Evolutionary conservation across 495 filamentous ascomycete species (phyloP), one percentile per base, ranked within the genome.

Genomic region (Amphirosellinia nigrospora): DNA sequence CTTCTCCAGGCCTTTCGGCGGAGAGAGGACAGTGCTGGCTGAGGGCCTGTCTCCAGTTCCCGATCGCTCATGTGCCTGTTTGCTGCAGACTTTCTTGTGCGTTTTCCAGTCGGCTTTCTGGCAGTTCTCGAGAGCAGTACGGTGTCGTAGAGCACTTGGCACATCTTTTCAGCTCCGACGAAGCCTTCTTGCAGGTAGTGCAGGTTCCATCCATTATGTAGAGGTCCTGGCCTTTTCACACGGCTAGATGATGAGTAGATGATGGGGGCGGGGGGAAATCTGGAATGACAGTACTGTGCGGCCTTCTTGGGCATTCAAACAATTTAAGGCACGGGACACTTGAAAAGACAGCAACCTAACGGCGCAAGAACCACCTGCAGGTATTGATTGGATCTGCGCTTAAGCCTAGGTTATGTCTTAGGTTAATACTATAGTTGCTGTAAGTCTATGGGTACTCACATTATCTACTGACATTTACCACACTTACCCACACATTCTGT

Each of bases 1-100:
- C 26, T 46, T 16, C 11, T 69, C 71, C 2, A 75, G 64, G 15
- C 68, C 73, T 64, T 43, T 70, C 3, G 50, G 48, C 34, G 58
- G 58, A 39, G 68, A 70, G 21, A 62, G 59, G 32, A 15, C 30
- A 19, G 45, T 30, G 8, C 6, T 55, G 1, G 64, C 48, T 2
- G 64, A 32, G 34, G 50, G 32, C n/a, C 0, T 5, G 9, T 19
- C 23, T n/a, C 50, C 48, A 8, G 52, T 30, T 28, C 13, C 19
- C n/a, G 26, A 5, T 2, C 39, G 36, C 13, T 65, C 63, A 19
- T 52, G 9, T 19, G 39, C 53, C 55, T 36, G 39, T 36, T 58
- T 68, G 58, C 45, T 19, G 28, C 68, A 70, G n/a, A 39, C 55
- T 46, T 70, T 62, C 39, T 52, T 62, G 58, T 70, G 68, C 28